Evolutionary conservation across 2,329 filamentous ascomycete genomes (phyloP).

Genomic region (Fusarium brachygibbosum): DNA sequence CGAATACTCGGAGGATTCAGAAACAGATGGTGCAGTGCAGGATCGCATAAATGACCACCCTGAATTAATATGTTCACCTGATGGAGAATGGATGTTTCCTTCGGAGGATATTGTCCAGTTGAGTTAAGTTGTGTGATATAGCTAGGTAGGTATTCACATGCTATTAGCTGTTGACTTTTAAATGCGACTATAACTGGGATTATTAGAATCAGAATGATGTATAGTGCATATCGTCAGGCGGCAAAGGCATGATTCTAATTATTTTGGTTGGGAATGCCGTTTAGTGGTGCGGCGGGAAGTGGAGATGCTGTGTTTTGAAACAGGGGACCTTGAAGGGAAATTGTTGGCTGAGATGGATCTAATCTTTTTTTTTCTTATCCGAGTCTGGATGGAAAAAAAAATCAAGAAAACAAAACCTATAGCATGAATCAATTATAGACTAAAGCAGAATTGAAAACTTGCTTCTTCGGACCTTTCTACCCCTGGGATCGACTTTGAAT

Average conservation of each 20-base stretch:
- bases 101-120: not conserved
- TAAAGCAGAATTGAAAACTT: too few relatives aligned
- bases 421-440: not conserved
- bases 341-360: conserved; percentile 20
- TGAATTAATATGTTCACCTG: conserved; percentile 17
- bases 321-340: conserved; percentile 16
- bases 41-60: conserved; percentile 28
- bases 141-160: too few relatives aligned
- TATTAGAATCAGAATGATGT: not conserved
- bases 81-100: not conserved
- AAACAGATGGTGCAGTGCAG: conserved; percentile 7
- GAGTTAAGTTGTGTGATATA: not conserved
- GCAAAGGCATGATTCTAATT: conserved; percentile 7
- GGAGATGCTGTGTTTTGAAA: conserved; percentile 33
- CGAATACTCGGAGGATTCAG: not conserved
- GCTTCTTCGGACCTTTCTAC: too few relatives aligned
- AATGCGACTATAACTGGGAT: conserved; percentile 6
- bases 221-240: conserved; percentile 6
- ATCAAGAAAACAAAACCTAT: not conserved
- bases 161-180: not conserved
- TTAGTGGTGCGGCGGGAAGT: conserved; percentile 19
- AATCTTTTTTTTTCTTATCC: not conserved
- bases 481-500: not conserved
- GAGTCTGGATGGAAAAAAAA: not conserved
- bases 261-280: conserved; percentile 4